phyloP scores from a whole-genome alignment of 345 rosid genomes.

The Excoecaria agallocha region DNA sequence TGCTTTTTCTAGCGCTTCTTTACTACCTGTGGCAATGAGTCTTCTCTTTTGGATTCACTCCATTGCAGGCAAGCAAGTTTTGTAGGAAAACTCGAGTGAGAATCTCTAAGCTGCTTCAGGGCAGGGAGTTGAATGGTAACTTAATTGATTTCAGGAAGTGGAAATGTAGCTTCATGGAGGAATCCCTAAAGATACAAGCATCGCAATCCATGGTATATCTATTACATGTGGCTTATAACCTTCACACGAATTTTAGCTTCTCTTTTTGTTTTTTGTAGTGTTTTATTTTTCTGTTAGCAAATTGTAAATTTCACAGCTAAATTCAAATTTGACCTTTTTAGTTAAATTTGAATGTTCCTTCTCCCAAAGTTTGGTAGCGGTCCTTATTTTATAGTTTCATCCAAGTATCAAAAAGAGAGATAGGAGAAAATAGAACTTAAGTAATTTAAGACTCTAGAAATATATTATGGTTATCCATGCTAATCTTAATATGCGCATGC shows the following conservation, averaged over 20 bases:
- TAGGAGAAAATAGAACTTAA: background rate
- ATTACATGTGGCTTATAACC: background rate
- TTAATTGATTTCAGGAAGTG: conserved; percentile 32
- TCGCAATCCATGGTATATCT: conserved; percentile 62
- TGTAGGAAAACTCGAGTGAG: conserved; percentile 25
- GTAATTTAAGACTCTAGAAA: background rate
- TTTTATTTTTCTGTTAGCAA: background rate
- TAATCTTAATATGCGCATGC: background rate
- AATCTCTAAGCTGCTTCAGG: conserved; percentile 49
- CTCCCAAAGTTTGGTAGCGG: background rate
- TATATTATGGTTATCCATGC: background rate
- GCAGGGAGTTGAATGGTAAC: conserved; percentile 65
- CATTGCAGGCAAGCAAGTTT: conserved; percentile 22
- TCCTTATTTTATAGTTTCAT: background rate
- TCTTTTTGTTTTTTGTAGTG: background rate
- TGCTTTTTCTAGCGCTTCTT: background rate
- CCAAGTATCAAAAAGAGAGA: background rate
- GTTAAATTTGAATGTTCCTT: background rate
- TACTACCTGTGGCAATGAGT: background rate
- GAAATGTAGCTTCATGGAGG: conserved; percentile 56
- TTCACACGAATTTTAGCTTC: background rate
- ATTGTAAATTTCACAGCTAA: background rate
- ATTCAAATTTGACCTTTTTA: background rate
- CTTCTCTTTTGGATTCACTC: background rate
- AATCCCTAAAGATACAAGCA: conserved; percentile 56